Percentiles rank a stretch among this genome's conserved stretches.
These are phyloP conservation scores for Ophioceras dolichostomum DNA, from an alignment of 2,329 filamentous ascomycete genomes.

Conservation along the genomic window DNA sequence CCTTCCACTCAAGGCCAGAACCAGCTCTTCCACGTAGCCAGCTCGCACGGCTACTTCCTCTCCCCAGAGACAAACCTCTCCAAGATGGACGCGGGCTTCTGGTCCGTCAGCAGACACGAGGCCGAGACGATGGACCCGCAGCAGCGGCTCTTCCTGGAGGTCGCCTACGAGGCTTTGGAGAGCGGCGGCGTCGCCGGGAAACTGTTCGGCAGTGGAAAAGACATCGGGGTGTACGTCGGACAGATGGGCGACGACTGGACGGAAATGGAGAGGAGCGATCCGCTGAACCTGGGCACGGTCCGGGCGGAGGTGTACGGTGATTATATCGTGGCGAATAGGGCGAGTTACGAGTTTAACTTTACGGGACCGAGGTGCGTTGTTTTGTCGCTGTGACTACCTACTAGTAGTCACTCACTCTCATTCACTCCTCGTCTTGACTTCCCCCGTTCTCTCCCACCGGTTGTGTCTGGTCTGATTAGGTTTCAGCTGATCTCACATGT, in stretches of 20 bases:
- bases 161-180: slow-evolving; percentile 8
- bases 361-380: slow-evolving; percentile 18
- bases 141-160: slow-evolving; percentile 6
- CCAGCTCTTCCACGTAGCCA: slow-evolving; percentile 5
- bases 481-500: not conserved
- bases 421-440: too few species aligned
- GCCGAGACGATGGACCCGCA: slow-evolving; percentile 15
- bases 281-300: not conserved
- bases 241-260: slow-evolving; percentile 9
- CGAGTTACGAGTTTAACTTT: slow-evolving; percentile 19
- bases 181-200: slow-evolving; percentile 7
- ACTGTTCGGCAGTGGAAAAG: slow-evolving; percentile 7
- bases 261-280: slow-evolving; percentile 3
- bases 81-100: slow-evolving; percentile 19
- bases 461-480: not conserved
- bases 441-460: too few species aligned
- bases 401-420: too few species aligned
- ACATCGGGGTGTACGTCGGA: slow-evolving; percentile 12
- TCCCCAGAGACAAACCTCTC: slow-evolving; percentile 11
- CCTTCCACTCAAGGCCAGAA: slow-evolving; percentile 2
- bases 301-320: slow-evolving; percentile 16
- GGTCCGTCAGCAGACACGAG: slow-evolving; percentile 15
- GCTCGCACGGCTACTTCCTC: slow-evolving; percentile 16
- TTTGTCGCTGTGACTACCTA: too few species aligned
- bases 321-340: slow-evolving; percentile 28